phyloP scores from a whole-genome alignment of 805 yeast species.

The Myxozyma sirexii region DNA sequence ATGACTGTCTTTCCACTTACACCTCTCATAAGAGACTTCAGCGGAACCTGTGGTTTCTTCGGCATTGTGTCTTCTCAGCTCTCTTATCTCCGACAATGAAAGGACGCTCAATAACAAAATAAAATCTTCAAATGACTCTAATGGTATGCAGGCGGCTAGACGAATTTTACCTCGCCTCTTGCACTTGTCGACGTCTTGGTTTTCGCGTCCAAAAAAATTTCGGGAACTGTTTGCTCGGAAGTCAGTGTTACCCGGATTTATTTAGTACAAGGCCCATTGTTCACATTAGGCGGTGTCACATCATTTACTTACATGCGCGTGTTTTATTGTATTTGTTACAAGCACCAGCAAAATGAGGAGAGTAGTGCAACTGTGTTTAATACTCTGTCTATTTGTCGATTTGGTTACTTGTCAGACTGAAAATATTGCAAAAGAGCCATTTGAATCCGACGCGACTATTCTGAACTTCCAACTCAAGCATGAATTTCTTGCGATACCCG shows the following conservation, averaged over 20 bases:
- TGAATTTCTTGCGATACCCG: background rate
- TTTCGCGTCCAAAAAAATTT: slow-evolving; percentile 11
- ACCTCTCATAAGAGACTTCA: slow-evolving; percentile 28
- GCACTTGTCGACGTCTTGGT: background rate
- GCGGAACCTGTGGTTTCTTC: slow-evolving; percentile 25
- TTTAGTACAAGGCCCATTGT: background rate
- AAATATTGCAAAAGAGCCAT: background rate
- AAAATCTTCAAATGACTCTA: background rate
- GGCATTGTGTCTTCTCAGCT: slow-evolving; percentile 9
- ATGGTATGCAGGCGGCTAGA: background rate
- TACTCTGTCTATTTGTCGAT: too few relatives aligned
- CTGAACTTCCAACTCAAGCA: background rate
- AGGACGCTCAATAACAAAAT: background rate
- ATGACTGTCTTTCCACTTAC: slow-evolving; percentile 27
- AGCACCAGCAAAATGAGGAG: too few relatives aligned
- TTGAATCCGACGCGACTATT: background rate
- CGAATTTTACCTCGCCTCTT: background rate
- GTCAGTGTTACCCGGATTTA: slow-evolving; percentile 6
- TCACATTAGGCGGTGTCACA: too few relatives aligned
- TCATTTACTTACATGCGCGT: too few relatives aligned
- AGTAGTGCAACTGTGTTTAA: too few relatives aligned
- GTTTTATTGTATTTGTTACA: background rate
- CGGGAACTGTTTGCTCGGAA: slow-evolving; percentile 24
- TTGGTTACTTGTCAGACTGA: too few relatives aligned
- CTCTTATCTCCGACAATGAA: background rate